Base-by-base conservation (phyloP, 345 rosid species). In the Eucalyptus cladocalyx region DNA sequence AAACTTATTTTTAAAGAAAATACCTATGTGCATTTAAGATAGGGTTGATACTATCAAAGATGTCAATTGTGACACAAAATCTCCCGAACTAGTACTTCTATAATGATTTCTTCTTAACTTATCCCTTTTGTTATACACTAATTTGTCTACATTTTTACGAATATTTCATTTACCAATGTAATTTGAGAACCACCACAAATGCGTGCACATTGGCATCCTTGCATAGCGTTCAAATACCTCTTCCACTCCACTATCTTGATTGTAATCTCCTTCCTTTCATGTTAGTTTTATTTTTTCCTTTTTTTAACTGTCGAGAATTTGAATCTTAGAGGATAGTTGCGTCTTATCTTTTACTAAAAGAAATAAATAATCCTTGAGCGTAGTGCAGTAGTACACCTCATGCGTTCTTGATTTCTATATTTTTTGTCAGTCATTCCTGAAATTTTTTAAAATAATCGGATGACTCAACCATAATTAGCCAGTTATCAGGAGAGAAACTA, bases 71-170 rank as follows among this genome's bases (percentile, higher is more conserved):
- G 65, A 2, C n/a, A 58, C 0, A 58, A 58, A 58, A 58, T 24
- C 14, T 58, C 0, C 0, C 4, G 0, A 58, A 0, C 6, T 0
- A 1, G n/a, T 26, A 58, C n/a, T 51, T 51, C 54, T 51, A 6
- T 51, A 51, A 51, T 0, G 21, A 0, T 50, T 51, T 51, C 0
- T 51, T 51, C 54, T 51, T 51, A 51, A 51, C 21, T 51, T 51
- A 51, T 51, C 54, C 54, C 54, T 51, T 51, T 51, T 51, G 54
- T 51, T 51, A 3, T 17, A 51, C 21, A 51, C 21, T 51, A 51
- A 51, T 51, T 51, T 51, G 54, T 51, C 54, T 51, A 51, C 54
- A 51, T 51, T 51, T 51, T 51, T 51, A 51, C 21, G 2, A 51
- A 51, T 51, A 51, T 51, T 51, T 51, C 54, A 51, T 51, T 51